These are phyloP conservation scores for Kwoniella sp. DNA, from an alignment of 768 basidiomycete species.

Conservation along the genomic window DNA sequence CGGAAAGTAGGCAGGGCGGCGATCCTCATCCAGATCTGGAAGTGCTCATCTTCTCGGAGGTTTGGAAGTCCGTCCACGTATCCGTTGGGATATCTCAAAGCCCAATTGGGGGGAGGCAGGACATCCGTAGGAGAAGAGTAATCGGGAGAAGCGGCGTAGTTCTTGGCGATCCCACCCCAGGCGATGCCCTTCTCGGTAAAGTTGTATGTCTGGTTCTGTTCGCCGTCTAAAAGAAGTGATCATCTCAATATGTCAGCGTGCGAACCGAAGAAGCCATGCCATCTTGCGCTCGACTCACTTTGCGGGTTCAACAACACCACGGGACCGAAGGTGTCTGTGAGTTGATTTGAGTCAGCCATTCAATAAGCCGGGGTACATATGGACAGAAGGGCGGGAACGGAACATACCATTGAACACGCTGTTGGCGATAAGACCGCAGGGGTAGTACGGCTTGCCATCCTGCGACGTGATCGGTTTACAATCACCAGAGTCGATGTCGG, in stretches of 20 bases:
- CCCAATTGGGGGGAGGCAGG: conserved; percentile 94
- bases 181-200: conserved; percentile 82
- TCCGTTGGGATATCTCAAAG: conserved; percentile 67
- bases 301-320: conserved; percentile 65
- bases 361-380: neutral
- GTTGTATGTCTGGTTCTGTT: conserved; percentile 62
- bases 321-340: conserved; percentile 74
- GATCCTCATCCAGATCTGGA: conserved; percentile 99
- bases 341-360: neutral
- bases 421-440: conserved; percentile 96
- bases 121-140: conserved; percentile 69
- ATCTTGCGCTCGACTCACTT: conserved; percentile 53
- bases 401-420: conserved; percentile 86
- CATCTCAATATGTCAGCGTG: conserved; percentile 4
- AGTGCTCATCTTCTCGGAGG: conserved; percentile 77
- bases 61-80: conserved; percentile 77
- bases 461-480: conserved; percentile 81
- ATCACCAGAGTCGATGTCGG: conserved; percentile 62
- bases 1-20: conserved; percentile 95
- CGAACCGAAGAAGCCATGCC: no score
- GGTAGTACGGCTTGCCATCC: conserved; percentile 70
- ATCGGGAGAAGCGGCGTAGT: conserved; percentile 71
- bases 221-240: conserved; percentile 42
- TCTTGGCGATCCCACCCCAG: conserved; percentile 93
- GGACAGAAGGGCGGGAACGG: neutral